Base-by-base conservation (phyloP, 2,329 filamentous ascomycete species). In the Sporothrix globosa region DNA sequence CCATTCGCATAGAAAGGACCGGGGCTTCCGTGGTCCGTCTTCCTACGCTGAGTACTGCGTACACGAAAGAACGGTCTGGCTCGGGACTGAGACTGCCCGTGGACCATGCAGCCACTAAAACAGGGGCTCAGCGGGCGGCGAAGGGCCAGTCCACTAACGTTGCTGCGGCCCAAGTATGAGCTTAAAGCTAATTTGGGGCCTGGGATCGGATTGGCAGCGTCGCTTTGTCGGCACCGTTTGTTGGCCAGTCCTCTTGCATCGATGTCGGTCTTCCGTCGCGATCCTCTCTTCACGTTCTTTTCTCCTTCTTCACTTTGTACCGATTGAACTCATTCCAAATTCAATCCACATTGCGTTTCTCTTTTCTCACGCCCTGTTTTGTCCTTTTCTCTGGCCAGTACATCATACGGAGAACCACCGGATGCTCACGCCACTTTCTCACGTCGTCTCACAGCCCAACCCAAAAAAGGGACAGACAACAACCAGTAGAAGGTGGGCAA, bases 401-500 rank as follows among this genome's bases (percentile, higher is more conserved):
- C 44, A 48, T 34, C 5, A 6, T 34, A 34, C 34, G 34, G 34
- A 48, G 19, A n/a, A 6, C 52, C 24, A 24, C n/a, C n/a, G 52
- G 24, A 9, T 21, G 21, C 39, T 46, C 44, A 63, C 58, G 58
- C 58, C 39, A 63, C 58, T 63, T 63, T 65, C 61, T 65, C 61
- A 65, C 61, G 44, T 50, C 61, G 46, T 65, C 61, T 50, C 19
- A 34, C 24, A 13, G 14, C 11, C 11, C 41, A 27, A 30, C 34
- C 34, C 11, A 44, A n/a, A 44, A 27, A 46, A 34, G 44, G 44
- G 14, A 48, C 14, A 30, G 34, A 34, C 0, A 1, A 34, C 48
- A 50, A 19, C 48, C 48, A 50, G 54, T 60, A 10, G 41, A n/a
- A 44, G 4, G n/a, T 5, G 21, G 21, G 17, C 21, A 27, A 24